Evolutionary conservation across 306 rosid genomes (phyloP), one percentile per base, ranked within the genome.

Genomic region (Ammopiptanthus mongolicus): DNA sequence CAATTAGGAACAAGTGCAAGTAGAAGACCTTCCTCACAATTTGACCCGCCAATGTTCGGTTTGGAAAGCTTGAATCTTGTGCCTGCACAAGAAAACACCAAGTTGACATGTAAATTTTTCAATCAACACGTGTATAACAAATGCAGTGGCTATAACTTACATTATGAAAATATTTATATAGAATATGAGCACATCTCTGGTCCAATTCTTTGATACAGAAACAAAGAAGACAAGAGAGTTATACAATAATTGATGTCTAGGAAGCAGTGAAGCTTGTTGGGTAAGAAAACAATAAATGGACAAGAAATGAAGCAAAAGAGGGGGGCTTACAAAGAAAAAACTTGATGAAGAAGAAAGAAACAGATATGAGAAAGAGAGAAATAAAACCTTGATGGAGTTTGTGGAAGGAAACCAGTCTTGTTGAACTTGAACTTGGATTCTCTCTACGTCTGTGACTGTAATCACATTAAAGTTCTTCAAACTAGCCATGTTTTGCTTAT

Each of bases 1-100:
- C 23, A 19, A 85, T 79, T 33, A 87, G 53, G 56, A 82, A 18
- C 48, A 86, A 33, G 78, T 89, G 92, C 18, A 78, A 28, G 81
- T 29, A 68, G 78, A 89, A 76, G 23, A 83, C 25, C 31, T 72
- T 78, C 64, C 69, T 68, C 62, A 65, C 6, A 22, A 74, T 50
- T 41, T 46, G 41, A 47, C 79, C 75, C 2, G 31, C 76, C 48
- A 65, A 31, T 33, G 83, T 73, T 73, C 63, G 31, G 63, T 37
- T 71, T 67, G 12, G 50, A 82, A 69, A 78, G 39, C 14, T 74
- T 44, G 67, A 59, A 65, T 80, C 73, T 75, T 82, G 86, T 50
- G 13, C 62, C 91, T 85, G 82, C 68, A 48, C 53, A 33, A 64
- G 37, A 65, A 28, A 71, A 50, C 14, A 63, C 15, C 17, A 56